Evolutionary conservation across 306 rosid genomes (phyloP), one percentile per base, ranked within the genome.

Genomic region (Rosa chinensis): DNA sequence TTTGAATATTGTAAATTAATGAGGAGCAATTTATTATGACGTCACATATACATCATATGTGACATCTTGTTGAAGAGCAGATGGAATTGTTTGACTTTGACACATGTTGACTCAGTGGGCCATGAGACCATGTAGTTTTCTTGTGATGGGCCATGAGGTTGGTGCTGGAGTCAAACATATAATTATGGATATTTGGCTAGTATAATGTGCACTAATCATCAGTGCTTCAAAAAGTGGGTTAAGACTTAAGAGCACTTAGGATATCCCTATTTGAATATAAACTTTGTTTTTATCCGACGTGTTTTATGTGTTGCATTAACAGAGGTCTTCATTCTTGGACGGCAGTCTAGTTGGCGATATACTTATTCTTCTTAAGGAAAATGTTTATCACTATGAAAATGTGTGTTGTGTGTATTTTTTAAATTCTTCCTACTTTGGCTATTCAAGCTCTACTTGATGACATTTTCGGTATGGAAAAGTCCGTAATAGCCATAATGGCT

Each of bases 11-110:
- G 3, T 4, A 8, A 37, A 6, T 62, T 10, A 20, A 58, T 58
- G 63, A 35, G 16, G 32, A 4, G 14, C n/a, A 42, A 44, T 8
- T 25, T 0, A 49, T 78, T 71, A 39, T 39, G 6, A 35, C 78
- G 86, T 86, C 92, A 86, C 66, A 35, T 37, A 8, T n/a, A 67
- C 86, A 76, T 88, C 91, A 79, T 2, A 8, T 8, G 13, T 88
- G 86, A 85, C 92, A 20, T 79, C 81, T 2, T 53, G 59, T 72
- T 66, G 43, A 6, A 12, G 40, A 16, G 12, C 2, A 23, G 0
- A 61, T 61, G 6, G 37, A 3, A 18, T 6, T 8, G 48, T 66
- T 20, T 18, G 49, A 40, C 72, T 66, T 20, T 18, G 49, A 40
- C 72, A 9, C 49, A 0, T 8, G 72, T 66, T 66, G 72, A 39